Evolutionary conservation across 441 rosid genomes (phyloP), one percentile per base, ranked within the genome.

Genomic region (Pelargonium australe): DNA sequence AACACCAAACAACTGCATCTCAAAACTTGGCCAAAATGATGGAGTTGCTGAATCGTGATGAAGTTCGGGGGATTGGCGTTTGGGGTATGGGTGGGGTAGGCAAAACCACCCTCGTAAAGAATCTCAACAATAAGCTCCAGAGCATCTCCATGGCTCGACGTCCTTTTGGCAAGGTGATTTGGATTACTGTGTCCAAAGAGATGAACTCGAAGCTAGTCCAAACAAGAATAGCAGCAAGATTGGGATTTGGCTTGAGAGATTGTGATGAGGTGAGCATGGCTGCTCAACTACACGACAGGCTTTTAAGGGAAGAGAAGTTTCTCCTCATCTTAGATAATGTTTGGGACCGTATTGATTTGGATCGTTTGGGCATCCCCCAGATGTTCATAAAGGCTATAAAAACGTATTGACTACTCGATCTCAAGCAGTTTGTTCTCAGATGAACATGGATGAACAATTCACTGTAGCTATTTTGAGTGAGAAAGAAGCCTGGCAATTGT

Each of bases 341-440:
- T 16, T 85, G 86, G 86, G 79, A 80, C 72, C 53, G 65, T 63
- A 70, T 80, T 58, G 78, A 80, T 70, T 70, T 85, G 78, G 72
- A 82, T 70, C 34, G 44, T 41, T 66, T 82, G 62, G 85, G 86
- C 31, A 65, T 82, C 13, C 55, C 85, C 72, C 63, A 28, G 75
- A 71, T 47, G 44, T 34, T 40, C 77, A 72, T 45, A 60, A 7
- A 16, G 62, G 66, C 20, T 71, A 75, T 5, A 80, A 80, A 73
- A 65, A 78, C 71, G n/a, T 78, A 1, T 19, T 76, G 71, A 80
- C 83, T 43, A 75, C 83, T 51, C 73, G 83, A 4, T 73, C 47
- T 43, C 49, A 73, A 2, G 68, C 74, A 13, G 80, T 80, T n/a
- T 82, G 79, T 51, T 73, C 37, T 65, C 67, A 68, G 8, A 78